Evolutionary conservation across 306 rosid genomes (phyloP).

Genomic region (Quercus agrifolia): DNA sequence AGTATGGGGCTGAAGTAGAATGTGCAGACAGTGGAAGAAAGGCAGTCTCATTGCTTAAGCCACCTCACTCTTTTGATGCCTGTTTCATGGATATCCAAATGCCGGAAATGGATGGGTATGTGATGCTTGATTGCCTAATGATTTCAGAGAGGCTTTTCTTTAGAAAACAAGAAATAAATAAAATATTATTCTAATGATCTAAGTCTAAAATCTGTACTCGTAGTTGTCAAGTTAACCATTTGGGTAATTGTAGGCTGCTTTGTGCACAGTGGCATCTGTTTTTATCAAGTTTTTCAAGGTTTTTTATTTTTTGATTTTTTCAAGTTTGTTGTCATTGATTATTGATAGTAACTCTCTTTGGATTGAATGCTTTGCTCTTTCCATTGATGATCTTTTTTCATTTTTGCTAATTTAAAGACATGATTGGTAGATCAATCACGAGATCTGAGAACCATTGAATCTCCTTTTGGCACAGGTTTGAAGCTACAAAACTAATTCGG

Average conservation of each 20-base stretch:
- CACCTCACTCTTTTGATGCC: slow-evolving; percentile 85
- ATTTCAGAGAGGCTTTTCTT: neutral
- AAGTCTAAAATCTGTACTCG: neutral
- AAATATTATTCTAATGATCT: neutral
- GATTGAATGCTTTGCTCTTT: neutral
- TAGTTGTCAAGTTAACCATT: neutral
- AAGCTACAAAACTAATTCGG: slow-evolving; percentile 70
- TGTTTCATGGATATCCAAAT: slow-evolving; percentile 99
- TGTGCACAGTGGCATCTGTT: neutral
- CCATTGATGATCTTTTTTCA: neutral
- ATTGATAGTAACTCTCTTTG: neutral
- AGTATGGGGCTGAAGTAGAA: slow-evolving; percentile 87
- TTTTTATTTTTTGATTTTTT: neutral
- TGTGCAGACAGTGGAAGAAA: slow-evolving; percentile 73
- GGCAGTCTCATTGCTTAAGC: slow-evolving; percentile 66
- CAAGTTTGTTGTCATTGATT: neutral
- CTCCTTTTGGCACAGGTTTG: slow-evolving; percentile 48
- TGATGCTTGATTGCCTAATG: neutral
- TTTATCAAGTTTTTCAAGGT: neutral
- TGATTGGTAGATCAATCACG: neutral
- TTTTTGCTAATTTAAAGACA: neutral
- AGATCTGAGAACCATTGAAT: neutral
- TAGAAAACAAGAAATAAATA: neutral
- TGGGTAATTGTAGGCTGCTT: slow-evolving; percentile 5
- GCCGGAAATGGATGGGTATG: slow-evolving; percentile 99